Percentiles rank a stretch among this genome's conserved stretches.
These are phyloP conservation scores for Aquanectria penicillioides DNA, from an alignment of 2,329 filamentous ascomycete species.

Conservation along the genomic window DNA sequence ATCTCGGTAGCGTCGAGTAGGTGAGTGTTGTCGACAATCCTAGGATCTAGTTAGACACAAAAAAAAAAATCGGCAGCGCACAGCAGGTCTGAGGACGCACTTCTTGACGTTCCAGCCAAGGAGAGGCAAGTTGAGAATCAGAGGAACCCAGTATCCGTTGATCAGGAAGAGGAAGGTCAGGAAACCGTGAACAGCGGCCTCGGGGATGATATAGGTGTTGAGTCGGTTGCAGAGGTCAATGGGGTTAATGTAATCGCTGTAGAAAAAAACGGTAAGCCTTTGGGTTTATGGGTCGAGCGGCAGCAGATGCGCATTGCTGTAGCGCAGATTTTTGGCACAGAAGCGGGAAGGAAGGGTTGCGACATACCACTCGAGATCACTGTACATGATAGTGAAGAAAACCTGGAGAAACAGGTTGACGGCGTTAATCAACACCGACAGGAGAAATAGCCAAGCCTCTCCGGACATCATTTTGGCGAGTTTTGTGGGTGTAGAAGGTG, in stretches of 20 bases:
- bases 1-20: constrained; percentile 98
- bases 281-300: constrained; percentile 6
- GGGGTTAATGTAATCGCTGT: constrained; percentile 98
- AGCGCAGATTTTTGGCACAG: constrained; percentile 28
- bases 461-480: constrained; percentile 77
- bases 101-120: constrained; percentile 97
- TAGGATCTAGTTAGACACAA: constrained; percentile 51
- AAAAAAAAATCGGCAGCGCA: not conserved
- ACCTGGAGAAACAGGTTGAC: constrained; percentile 99
- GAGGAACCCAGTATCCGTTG: constrained; percentile 97
- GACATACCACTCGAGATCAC: constrained; percentile 96
- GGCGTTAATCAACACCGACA: constrained; percentile 98
- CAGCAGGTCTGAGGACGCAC: too few species aligned
- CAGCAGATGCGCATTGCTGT: constrained; percentile 22
- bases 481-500: constrained; percentile 26
- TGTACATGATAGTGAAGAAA: constrained; percentile 99
- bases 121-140: constrained; percentile 91
- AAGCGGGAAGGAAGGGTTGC: constrained; percentile 19
- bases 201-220: constrained; percentile 99
- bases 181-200: constrained; percentile 97
- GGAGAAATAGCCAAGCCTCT: constrained; percentile 97
- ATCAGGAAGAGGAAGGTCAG: constrained; percentile 95
- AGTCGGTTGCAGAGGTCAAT: constrained; percentile 99
- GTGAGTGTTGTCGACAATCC: constrained; percentile 97
- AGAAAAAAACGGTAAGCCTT: constrained; percentile 30